These are phyloP conservation scores for Spathaspora boniae DNA, from an alignment of 805 yeast genomes.

Conservation along the genomic window DNA sequence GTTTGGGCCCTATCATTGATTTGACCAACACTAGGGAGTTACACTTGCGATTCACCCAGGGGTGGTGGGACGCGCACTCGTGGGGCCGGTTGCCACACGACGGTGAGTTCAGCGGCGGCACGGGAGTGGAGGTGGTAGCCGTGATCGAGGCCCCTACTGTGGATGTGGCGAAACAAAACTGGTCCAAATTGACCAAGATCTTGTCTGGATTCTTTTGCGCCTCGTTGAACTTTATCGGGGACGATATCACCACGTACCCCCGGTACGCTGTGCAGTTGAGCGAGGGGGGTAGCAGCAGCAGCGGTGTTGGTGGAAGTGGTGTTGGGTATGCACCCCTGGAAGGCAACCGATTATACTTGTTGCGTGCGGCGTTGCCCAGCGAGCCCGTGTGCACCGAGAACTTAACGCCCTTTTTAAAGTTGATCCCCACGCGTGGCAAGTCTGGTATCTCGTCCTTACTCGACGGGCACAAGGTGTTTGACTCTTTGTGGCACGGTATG, in stretches of 20 bases:
- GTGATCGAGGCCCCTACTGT: slow-evolving; percentile 61
- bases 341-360: slow-evolving; percentile 44
- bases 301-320: neutral
- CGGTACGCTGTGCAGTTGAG: slow-evolving; percentile 38
- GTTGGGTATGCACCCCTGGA: slow-evolving; percentile 19
- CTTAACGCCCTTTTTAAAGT: slow-evolving; percentile 85
- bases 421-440: slow-evolving; percentile 88
- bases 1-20: slow-evolving; percentile 73
- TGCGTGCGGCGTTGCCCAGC: slow-evolving; percentile 86
- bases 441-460: slow-evolving; percentile 81
- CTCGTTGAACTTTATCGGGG: slow-evolving; percentile 83
- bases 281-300: no score
- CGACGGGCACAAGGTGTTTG: slow-evolving; percentile 88
- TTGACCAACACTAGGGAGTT: slow-evolving; percentile 67
- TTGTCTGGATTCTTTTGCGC: slow-evolving; percentile 94
- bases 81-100: slow-evolving; percentile 81
- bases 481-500: slow-evolving; percentile 92
- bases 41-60: slow-evolving; percentile 85
- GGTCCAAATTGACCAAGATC: slow-evolving; percentile 71
- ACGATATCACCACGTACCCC: slow-evolving; percentile 65
- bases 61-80: slow-evolving; percentile 87
- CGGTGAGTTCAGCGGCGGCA: slow-evolving; percentile 81
- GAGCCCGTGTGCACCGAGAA: slow-evolving; percentile 98
- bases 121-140: slow-evolving; percentile 95
- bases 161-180: slow-evolving; percentile 54